A percentile compares a stretch with the other conserved stretches of the same genome.
Evolutionary conservation across 1,284 basidiomycete genomes (phyloP).

Genomic region (Moesziomyces antarcticus): DNA sequence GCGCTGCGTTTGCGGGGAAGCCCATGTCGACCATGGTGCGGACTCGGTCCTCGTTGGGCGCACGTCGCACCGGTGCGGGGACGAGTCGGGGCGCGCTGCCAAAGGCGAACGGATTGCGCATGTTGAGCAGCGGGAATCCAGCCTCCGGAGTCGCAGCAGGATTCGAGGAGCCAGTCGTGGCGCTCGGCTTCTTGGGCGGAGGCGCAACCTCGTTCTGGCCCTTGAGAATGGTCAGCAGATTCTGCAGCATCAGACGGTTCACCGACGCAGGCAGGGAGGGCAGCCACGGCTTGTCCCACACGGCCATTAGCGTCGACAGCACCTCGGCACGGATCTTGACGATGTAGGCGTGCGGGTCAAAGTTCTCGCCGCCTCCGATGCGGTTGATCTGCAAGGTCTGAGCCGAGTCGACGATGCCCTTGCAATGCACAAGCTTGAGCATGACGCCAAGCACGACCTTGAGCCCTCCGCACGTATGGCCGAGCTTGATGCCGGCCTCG

Average conservation of each 20-base stretch:
- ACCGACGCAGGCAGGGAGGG: constrained; percentile 74
- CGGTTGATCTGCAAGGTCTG: constrained; percentile 77
- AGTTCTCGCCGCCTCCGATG: constrained; percentile 68
- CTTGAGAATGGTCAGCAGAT: constrained; percentile 82
- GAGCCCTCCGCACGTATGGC: constrained; percentile 81
- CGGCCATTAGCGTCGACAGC: constrained; percentile 76
- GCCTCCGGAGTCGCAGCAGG: constrained; percentile 12
- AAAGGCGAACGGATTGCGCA: constrained; percentile 39
- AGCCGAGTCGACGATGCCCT: constrained; percentile 83
- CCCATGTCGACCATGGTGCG: constrained; percentile 94
- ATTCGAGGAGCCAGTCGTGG: constrained; percentile 8
- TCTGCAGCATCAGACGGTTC: constrained; percentile 77
- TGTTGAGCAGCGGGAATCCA: constrained; percentile 20
- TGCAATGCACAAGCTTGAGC: constrained; percentile 80
- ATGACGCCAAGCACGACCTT: constrained; percentile 85
- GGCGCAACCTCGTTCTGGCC: constrained; percentile 73
- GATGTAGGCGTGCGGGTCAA: constrained; percentile 86
- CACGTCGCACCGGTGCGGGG: constrained; percentile 24
- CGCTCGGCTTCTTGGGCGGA: constrained; percentile 24
- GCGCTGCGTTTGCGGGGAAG: constrained; percentile 85
- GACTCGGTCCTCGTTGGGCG: constrained; percentile 71
- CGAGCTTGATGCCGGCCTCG: constrained; percentile 62
- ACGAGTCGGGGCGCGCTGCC: constrained; percentile 35
- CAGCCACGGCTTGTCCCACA: constrained; percentile 90
- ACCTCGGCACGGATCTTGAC: constrained; percentile 80